A percentile compares a stretch with the other conserved stretches of the same genome.
These are phyloP conservation scores for Aristolochia californica DNA, from an alignment of 164 flowering plant species.

Conservation along the genomic window DNA sequence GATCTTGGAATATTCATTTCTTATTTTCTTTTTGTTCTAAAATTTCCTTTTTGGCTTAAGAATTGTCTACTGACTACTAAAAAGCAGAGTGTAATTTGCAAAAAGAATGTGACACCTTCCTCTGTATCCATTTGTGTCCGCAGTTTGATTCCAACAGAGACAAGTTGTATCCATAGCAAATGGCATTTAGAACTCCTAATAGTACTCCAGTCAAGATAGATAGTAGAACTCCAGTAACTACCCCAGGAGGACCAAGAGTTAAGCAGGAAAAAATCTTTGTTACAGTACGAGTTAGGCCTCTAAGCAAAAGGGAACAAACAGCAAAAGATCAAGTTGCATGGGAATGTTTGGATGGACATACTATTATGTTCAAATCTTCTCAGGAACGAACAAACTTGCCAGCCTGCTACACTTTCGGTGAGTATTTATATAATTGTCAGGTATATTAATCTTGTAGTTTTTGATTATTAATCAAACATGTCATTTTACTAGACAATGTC, in stretches of 20 bases:
- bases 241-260: slow-evolving; percentile 63
- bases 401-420: slow-evolving; percentile 71
- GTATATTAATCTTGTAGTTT: neutral
- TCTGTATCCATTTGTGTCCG: too few species aligned
- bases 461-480: neutral
- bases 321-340: slow-evolving; percentile 83
- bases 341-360: slow-evolving; percentile 86
- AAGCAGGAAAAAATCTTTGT: slow-evolving; percentile 95
- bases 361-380: slow-evolving; percentile 43
- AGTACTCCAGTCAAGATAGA: slow-evolving; percentile 45
- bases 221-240: slow-evolving; percentile 60
- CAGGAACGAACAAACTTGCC: slow-evolving; percentile 59
- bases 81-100: too few species aligned
- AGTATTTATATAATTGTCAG: neutral
- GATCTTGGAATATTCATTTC: too few species aligned
- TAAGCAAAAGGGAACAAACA: slow-evolving; percentile 59
- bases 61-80: too few species aligned
- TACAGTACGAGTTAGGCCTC: slow-evolving; percentile 80
- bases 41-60: too few species aligned
- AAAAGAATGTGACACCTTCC: too few species aligned
- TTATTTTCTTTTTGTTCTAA: too few species aligned
- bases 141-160: too few species aligned
- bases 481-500: slow-evolving; percentile 60
- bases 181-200: slow-evolving; percentile 38
- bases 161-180: slow-evolving; percentile 14